A percentile compares a stretch with the other conserved stretches of the same genome.
phyloP scores from a whole-genome alignment of 1,284 basidiomycete genomes.

The Agaricales sp. region DNA sequence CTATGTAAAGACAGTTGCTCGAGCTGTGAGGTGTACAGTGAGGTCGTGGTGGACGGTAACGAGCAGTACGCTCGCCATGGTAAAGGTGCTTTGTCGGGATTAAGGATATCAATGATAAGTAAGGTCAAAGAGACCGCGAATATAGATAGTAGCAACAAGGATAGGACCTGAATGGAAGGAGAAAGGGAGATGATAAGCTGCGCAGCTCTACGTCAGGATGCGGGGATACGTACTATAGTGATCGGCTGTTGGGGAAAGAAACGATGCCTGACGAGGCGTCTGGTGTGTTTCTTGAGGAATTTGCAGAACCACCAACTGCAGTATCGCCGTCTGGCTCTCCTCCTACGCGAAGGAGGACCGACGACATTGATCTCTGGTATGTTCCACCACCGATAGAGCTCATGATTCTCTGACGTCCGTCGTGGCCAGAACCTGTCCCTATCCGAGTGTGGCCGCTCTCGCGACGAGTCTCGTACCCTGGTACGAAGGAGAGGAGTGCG shows the following conservation, averaged over 20 bases:
- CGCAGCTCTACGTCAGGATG: constrained; percentile 6
- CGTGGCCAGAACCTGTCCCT: constrained; percentile 40
- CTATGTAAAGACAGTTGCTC: background rate
- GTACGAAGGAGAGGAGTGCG: constrained; percentile 37
- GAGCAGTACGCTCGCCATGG: constrained; percentile 94
- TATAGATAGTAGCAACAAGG: constrained; percentile 60
- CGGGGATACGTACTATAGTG: constrained; percentile 52
- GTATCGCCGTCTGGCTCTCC: constrained; percentile 24
- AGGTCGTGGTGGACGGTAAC: constrained; percentile 40
- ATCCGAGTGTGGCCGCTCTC: constrained; percentile 28
- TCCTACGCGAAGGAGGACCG: constrained; percentile 18
- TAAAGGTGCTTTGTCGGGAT: constrained; percentile 90
- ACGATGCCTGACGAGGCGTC: constrained; percentile 58
- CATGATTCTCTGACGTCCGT: constrained; percentile 29
- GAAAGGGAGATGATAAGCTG: constrained; percentile 10
- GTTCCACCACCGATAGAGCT: constrained; percentile 24
- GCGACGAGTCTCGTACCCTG: constrained; percentile 22
- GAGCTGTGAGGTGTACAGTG: constrained; percentile 21
- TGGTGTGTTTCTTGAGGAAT: constrained; percentile 39
- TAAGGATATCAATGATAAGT: constrained; percentile 84
- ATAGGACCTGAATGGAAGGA: constrained; percentile 46
- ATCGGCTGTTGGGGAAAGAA: constrained; percentile 74
- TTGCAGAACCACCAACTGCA: constrained; percentile 23
- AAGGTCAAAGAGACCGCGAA: constrained; percentile 73
- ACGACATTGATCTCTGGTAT: constrained; percentile 10